phyloP scores from a whole-genome alignment of 768 basidiomycete species.

The Tricholoma terreum region DNA sequence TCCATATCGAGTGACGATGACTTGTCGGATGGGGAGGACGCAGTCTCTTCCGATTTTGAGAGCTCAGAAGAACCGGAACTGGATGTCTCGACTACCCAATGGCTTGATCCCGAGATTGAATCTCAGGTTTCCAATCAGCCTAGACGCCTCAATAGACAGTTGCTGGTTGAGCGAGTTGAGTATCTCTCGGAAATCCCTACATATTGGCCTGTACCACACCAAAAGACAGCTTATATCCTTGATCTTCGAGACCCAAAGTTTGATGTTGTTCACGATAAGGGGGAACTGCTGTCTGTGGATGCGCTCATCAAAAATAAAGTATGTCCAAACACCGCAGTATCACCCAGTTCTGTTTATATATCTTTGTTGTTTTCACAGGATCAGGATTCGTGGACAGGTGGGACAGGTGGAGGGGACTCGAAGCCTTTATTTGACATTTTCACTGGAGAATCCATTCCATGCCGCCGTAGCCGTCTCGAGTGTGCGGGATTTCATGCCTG shows the following conservation, averaged over 20 bases:
- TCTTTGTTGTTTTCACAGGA: not conserved
- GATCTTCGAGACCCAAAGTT: constrained; percentile 14
- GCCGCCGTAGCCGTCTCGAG: not conserved
- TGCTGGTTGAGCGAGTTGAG: constrained; percentile 13
- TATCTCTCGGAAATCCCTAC: constrained; percentile 7
- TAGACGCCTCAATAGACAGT: constrained; percentile 5
- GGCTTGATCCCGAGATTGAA: not conserved
- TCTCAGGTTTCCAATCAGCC: not conserved
- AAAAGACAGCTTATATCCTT: constrained; percentile 11
- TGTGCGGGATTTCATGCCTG: constrained; percentile 3
- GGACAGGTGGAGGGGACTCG: not conserved
- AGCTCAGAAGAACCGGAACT: not conserved
- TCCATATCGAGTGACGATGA: not conserved
- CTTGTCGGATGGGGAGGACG: not conserved
- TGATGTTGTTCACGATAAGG: constrained; percentile 10
- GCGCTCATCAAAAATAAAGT: constrained; percentile 21
- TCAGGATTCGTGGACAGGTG: constrained; percentile 4
- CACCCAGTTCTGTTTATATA: not conserved
- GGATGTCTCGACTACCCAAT: not conserved
- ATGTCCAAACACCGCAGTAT: not conserved
- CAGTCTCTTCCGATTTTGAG: not conserved
- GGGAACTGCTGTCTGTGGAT: constrained; percentile 9
- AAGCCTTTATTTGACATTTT: constrained; percentile 1
- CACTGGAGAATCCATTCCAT: not conserved
- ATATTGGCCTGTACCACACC: constrained; percentile 11